Evolutionary conservation across 306 rosid genomes (phyloP).

Genomic region (Clitoria ternatea): DNA sequence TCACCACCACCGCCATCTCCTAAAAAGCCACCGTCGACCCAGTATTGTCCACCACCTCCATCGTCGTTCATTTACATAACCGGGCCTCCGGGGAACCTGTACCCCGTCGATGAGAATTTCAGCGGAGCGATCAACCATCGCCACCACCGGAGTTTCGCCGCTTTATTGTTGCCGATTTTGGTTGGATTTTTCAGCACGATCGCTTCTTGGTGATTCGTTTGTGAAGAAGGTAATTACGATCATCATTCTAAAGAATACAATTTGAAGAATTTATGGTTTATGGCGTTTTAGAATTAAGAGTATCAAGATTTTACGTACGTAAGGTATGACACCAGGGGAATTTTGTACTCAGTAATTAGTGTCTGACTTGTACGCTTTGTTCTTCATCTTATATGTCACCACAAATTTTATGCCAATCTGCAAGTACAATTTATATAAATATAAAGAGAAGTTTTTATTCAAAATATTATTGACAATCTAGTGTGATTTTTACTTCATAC

Average conservation of each 20-base stretch:
- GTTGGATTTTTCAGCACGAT: conserved; percentile 15
- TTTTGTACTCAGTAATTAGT: conserved; percentile 23
- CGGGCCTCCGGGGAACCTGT: conserved; percentile 48
- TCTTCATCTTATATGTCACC: neutral
- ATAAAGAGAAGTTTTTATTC: no score
- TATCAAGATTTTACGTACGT: neutral
- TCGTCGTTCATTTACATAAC: conserved; percentile 30
- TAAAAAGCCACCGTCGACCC: conserved; percentile 26
- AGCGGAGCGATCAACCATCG: conserved; percentile 11
- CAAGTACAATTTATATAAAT: no score
- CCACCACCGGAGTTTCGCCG: conserved; percentile 9
- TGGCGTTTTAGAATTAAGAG: neutral
- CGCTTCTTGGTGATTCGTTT: conserved; percentile 16
- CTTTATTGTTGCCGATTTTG: conserved; percentile 14
- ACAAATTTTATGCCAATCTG: no score
- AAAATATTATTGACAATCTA: no score
- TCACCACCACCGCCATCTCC: conserved; percentile 36
- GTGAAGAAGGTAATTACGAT: conserved; percentile 11
- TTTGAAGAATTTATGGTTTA: conserved; percentile 8
- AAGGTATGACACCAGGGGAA: neutral
- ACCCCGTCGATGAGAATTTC: conserved; percentile 40
- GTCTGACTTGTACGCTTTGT: neutral
- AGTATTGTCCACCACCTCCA: conserved; percentile 40
- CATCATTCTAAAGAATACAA: conserved; percentile 13
- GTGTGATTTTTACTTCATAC: no score